phyloP scores from a whole-genome alignment of 2,329 filamentous ascomycete species.

The Fusarium mangiferae region DNA sequence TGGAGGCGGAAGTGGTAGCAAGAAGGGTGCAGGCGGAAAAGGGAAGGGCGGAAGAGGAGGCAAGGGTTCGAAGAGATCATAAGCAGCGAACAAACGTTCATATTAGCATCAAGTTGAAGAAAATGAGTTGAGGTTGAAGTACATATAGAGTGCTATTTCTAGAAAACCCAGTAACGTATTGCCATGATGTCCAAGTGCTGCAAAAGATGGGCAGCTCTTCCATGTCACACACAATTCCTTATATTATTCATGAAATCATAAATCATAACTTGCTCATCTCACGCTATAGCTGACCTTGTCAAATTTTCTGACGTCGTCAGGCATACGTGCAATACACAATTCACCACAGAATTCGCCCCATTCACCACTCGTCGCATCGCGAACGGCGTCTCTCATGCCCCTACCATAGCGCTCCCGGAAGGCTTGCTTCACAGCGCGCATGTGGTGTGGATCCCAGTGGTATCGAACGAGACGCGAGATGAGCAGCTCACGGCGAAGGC shows the following conservation, averaged over 20 bases:
- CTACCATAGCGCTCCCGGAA: constrained; percentile 81
- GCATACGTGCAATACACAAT: constrained; percentile 71
- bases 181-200: constrained; percentile 11
- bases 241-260: constrained; percentile 11
- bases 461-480: constrained; percentile 88
- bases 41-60: constrained; percentile 51
- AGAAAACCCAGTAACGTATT: constrained; percentile 9
- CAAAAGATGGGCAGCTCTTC: constrained; percentile 9
- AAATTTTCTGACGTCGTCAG: constrained; percentile 66
- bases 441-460: constrained; percentile 90
- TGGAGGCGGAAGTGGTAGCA: constrained; percentile 55
- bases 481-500: constrained; percentile 83
- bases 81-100: neutral
- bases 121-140: constrained; percentile 5
- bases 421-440: constrained; percentile 81
- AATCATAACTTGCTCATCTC: constrained; percentile 13
- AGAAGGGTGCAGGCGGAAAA: constrained; percentile 50
- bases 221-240: neutral
- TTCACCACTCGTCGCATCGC: constrained; percentile 78
- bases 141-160: constrained; percentile 22
- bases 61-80: constrained; percentile 57
- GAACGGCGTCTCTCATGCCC: constrained; percentile 80
- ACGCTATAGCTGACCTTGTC: constrained; percentile 50
- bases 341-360: constrained; percentile 81
- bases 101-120: neutral